Percentiles rank a stretch among this genome's conserved stretches.
These are phyloP conservation scores for Musa beccarii DNA, from an alignment of 176 grass and related monocot genomes.

Conservation along the genomic window DNA sequence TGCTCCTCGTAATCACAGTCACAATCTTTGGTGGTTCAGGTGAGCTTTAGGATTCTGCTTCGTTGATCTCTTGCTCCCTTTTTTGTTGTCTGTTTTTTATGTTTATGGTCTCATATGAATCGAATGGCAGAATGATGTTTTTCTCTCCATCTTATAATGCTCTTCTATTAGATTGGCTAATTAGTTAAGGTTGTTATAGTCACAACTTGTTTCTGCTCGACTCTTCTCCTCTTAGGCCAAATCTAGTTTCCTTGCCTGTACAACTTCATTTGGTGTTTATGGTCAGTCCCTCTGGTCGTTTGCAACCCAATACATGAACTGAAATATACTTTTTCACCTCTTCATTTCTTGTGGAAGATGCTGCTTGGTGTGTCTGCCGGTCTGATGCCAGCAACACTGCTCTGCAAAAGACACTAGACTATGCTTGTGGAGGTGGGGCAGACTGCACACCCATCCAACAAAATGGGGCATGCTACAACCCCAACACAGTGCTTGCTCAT, in stretches of 20 bases:
- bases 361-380: constrained; percentile 12
- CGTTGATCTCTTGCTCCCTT: background rate
- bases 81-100: too few species aligned
- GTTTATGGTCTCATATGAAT: too few species aligned
- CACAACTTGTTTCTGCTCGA: too few species aligned
- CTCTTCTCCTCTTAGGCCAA: too few species aligned
- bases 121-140: too few species aligned
- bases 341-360: background rate
- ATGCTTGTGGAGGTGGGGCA: constrained; percentile 17
- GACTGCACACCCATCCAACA: constrained; percentile 2
- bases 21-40: background rate
- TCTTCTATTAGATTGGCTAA: too few species aligned
- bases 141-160: too few species aligned
- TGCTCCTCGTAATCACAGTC: background rate
- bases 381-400: background rate
- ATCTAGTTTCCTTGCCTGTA: too few species aligned
- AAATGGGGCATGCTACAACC: constrained; percentile 8
- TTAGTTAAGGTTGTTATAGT: too few species aligned
- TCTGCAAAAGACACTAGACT: constrained; percentile 13
- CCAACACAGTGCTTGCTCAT: constrained; percentile 12
- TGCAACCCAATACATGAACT: background rate
- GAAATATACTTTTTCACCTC: background rate
- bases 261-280: too few species aligned
- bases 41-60: background rate
- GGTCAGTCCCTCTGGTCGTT: too few species aligned